phyloP scores from a whole-genome alignment of 768 basidiomycete species.

The Fistulinella prunicolor region DNA sequence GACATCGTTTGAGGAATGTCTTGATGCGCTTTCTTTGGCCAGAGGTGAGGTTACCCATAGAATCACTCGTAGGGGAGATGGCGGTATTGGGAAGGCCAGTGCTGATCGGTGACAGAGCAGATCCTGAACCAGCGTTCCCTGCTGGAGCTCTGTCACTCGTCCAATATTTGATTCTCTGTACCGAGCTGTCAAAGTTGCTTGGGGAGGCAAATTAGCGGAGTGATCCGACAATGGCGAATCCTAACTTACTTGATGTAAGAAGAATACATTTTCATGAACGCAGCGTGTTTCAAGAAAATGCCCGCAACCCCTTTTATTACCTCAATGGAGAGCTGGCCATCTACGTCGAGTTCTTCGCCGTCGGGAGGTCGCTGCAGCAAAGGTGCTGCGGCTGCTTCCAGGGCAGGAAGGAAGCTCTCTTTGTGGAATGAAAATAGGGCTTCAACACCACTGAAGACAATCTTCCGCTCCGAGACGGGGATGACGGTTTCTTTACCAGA shows the following conservation, averaged over 20 bases:
- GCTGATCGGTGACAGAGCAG: slow-evolving; percentile 49
- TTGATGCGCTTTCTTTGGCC: slow-evolving; percentile 88
- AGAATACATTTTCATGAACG: slow-evolving; percentile 99
- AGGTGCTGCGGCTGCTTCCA: slow-evolving; percentile 74
- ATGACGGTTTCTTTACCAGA: slow-evolving; percentile 81
- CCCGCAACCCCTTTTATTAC: slow-evolving; percentile 82
- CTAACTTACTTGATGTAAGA: slow-evolving; percentile 89
- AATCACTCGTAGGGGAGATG: slow-evolving; percentile 42
- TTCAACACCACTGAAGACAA: slow-evolving; percentile 91
- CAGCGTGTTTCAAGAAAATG: slow-evolving; percentile 90
- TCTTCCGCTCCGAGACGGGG: slow-evolving; percentile 79
- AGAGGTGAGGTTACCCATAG: slow-evolving; percentile 60
- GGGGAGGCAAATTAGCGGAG: slow-evolving; percentile 12
- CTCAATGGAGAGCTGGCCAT: slow-evolving; percentile 68
- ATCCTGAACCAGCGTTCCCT: slow-evolving; percentile 36
- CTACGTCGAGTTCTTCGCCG: slow-evolving; percentile 53
- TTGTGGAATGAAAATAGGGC: slow-evolving; percentile 89
- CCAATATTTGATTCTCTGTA: slow-evolving; percentile 88
- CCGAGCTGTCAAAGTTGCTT: slow-evolving; percentile 93
- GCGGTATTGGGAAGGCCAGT: slow-evolving; percentile 56
- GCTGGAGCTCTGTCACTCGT: slow-evolving; percentile 51
- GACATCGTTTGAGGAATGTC: slow-evolving; percentile 85
- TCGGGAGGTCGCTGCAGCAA: slow-evolving; percentile 51
- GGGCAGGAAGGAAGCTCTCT: slow-evolving; percentile 87
- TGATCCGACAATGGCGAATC: slow-evolving; percentile 3